A percentile compares a stretch with the other conserved stretches of the same genome.
phyloP scores from a whole-genome alignment of 768 basidiomycete species.

The Leccinum subtestaceum region DNA sequence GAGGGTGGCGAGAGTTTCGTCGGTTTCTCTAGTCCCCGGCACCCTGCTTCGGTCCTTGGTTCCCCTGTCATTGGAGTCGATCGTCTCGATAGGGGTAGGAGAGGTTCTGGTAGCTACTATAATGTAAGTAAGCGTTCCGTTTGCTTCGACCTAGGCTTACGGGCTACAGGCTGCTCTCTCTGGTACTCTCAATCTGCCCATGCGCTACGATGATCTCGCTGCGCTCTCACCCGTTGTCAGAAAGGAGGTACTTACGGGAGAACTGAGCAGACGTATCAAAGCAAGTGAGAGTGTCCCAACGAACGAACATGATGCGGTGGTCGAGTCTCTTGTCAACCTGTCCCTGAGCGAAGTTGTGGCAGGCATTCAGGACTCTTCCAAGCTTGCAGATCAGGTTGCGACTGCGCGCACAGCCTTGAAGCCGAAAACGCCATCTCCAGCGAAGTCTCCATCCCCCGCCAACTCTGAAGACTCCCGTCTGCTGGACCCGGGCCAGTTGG shows the following conservation, averaged over 20 bases:
- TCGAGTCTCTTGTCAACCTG: conserved; percentile 67
- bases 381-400: conserved; percentile 63
- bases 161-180: conserved; percentile 66
- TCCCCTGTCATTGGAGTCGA: conserved; percentile 58
- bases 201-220: conserved; percentile 85
- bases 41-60: conserved; percentile 45
- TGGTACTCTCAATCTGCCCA: conserved; percentile 76
- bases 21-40: conserved; percentile 74
- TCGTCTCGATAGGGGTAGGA: conserved; percentile 60
- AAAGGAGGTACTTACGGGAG: conserved; percentile 81
- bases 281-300: conserved; percentile 49
- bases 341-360: conserved; percentile 76
- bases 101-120: conserved; percentile 86
- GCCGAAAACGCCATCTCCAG: conserved; percentile 39
- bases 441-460: conserved; percentile 52
- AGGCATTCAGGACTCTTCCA: conserved; percentile 67
- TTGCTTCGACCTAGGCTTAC: conserved; percentile 6
- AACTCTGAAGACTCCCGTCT: conserved; percentile 69
- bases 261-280: conserved; percentile 73
- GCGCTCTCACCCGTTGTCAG: conserved; percentile 83
- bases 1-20: conserved; percentile 76
- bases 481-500: conserved; percentile 59
- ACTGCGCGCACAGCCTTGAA: conserved; percentile 36
- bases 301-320: conserved; percentile 59
- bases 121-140: conserved; percentile 46